A percentile compares a stretch with the other conserved stretches of the same genome.
phyloP scores from a whole-genome alignment of 2,329 filamentous ascomycete genomes.

The Lasiodiplodia hormozganensis region DNA sequence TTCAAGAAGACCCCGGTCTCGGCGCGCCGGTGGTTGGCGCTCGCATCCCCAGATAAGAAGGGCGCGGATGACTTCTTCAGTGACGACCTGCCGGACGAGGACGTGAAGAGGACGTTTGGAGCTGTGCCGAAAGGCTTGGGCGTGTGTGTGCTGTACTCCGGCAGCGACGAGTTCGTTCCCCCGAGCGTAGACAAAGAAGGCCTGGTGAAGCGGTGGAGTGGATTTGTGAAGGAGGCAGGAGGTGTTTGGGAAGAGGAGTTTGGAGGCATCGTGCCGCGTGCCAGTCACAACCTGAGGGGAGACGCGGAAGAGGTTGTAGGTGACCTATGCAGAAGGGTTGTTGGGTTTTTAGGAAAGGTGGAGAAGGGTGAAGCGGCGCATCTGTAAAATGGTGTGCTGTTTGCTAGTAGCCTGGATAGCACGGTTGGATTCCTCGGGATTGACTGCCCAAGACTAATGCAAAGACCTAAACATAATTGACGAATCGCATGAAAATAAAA shows the following conservation, averaged over 20 bases:
- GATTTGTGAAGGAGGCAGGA: constrained; percentile 50
- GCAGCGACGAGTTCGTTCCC: constrained; percentile 71
- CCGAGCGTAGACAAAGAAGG: constrained; percentile 62
- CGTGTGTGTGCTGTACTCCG: constrained; percentile 71
- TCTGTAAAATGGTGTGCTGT: constrained; percentile 4
- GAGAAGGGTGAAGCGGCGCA: neutral
- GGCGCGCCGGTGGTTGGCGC: constrained; percentile 65
- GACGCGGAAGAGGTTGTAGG: constrained; percentile 55
- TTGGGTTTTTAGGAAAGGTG: constrained; percentile 53
- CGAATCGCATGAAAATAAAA: neutral
- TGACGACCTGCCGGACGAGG: constrained; percentile 70
- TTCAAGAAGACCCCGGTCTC: constrained; percentile 54
- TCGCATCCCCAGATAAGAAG: constrained; percentile 62
- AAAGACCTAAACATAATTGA: neutral
- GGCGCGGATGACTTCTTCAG: constrained; percentile 90
- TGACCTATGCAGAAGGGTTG: constrained; percentile 59
- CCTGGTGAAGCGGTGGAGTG: constrained; percentile 65
- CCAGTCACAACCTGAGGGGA: constrained; percentile 59
- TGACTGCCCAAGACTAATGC: neutral
- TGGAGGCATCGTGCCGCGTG: constrained; percentile 57
- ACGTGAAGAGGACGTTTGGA: constrained; percentile 71
- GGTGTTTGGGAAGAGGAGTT: constrained; percentile 57
- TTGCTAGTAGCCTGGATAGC: neutral
- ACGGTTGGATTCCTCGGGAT: neutral
- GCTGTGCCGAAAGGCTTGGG: constrained; percentile 52